Base-by-base conservation (phyloP, 2,329 filamentous ascomycete genomes). In the Orbilia blumenaviensis region DNA sequence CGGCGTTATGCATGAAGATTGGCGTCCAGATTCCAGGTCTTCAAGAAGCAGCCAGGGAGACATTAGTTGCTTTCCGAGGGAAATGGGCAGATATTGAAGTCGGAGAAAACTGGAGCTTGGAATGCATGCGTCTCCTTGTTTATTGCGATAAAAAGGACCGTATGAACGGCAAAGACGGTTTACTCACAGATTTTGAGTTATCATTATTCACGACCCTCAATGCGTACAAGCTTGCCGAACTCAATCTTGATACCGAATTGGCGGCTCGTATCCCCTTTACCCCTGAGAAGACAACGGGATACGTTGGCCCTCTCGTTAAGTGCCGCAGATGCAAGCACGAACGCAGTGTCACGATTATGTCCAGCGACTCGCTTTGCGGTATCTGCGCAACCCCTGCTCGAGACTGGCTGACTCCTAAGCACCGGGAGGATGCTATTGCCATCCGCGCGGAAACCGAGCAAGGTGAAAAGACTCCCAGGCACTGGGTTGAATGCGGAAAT, bases 261-360 rank as follows among this genome's bases (percentile, higher is more conserved):
- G 82, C 81, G 3, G 85, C 84, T 8, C 81, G 81, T 29, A 76
- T 86, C 32, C 83, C 84, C 10, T 87, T 85, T 85, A 83, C 79
- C 0, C 86, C 86, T 1, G 74, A 84, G 0, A 87, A 86, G 81
- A 82, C 81, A 12, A 82, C 81, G 69, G 81, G 82, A 0, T 80
- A 83, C 0, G 78, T 86, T n/a, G 86, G 86, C 0, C 84, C 84
- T 0, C 67, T 84, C 0, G 82, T 82, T 1, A 77, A 81, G 1
- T 87, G 86, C 79, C 82, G 80, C 32, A 69, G 50, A 12, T 87
- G 85, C 80, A 78, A 83, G 16, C 83, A 83, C 64, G 84, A 86
- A 7, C 83, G 86, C 3, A 87, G 86, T 0, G 85, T 87, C 16
- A 86, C 85, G 5, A 81, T 86, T 9, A 87, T 87, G 86, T 82